These are phyloP conservation scores for Nigrograna mackinnonii DNA, from an alignment of 2,329 filamentous ascomycete genomes.

Conservation along the genomic window DNA sequence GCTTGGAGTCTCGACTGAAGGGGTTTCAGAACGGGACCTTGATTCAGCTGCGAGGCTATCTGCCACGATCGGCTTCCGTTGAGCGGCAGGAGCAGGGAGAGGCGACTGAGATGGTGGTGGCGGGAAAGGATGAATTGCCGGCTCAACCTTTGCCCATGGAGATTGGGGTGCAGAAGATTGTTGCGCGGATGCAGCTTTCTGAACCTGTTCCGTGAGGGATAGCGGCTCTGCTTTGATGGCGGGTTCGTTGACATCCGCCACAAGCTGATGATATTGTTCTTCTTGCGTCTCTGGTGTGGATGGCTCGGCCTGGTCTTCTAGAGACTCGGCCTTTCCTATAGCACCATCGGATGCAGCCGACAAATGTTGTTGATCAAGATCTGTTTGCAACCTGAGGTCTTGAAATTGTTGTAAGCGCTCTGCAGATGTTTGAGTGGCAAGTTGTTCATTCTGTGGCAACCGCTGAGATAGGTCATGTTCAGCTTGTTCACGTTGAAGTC, in stretches of 20 bases:
- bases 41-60: slow-evolving; percentile 69
- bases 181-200: slow-evolving; percentile 69
- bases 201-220: slow-evolving; percentile 82
- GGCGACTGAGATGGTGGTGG: slow-evolving; percentile 77
- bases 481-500: slow-evolving; percentile 64
- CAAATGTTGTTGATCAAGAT: slow-evolving; percentile 51
- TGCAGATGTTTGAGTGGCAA: slow-evolving; percentile 49
- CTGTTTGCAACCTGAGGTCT: slow-evolving; percentile 73
- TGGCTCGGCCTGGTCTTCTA: slow-evolving; percentile 21
- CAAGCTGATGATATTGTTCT: slow-evolving; percentile 1
- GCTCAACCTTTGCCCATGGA: slow-evolving; percentile 65
- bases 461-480: slow-evolving; percentile 53
- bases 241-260: slow-evolving; percentile 9
- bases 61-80: slow-evolving; percentile 83
- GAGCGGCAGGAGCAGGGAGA: slow-evolving; percentile 84
- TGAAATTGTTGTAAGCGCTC: slow-evolving; percentile 85
- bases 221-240: slow-evolving; percentile 56
- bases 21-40: slow-evolving; percentile 78
- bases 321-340: slow-evolving; percentile 36
- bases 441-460: slow-evolving; percentile 29
- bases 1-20: slow-evolving; percentile 64
- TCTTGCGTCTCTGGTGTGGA: slow-evolving; percentile 23
- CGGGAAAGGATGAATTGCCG: slow-evolving; percentile 78
- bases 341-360: slow-evolving; percentile 35
- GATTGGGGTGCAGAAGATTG: slow-evolving; percentile 59